Percentiles rank a stretch among this genome's conserved stretches.
phyloP scores from a whole-genome alignment of 1,139 yeast species.

The Geotrichum aggregatum region DNA sequence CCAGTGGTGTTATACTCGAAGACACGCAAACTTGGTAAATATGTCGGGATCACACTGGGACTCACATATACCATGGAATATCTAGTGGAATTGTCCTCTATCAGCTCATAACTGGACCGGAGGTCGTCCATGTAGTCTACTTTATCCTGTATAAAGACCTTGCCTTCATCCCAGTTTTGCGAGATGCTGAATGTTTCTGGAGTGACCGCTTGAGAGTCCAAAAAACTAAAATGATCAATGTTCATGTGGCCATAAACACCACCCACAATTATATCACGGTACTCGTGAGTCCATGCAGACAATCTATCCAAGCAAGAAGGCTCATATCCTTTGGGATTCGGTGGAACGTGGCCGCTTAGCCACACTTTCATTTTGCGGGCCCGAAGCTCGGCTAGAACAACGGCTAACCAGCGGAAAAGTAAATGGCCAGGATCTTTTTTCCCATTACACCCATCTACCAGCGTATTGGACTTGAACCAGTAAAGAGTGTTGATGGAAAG shows the following conservation, averaged over 20 bases:
- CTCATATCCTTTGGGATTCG: slow-evolving; percentile 72
- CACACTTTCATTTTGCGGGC: slow-evolving; percentile 77
- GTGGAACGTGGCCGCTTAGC: slow-evolving; percentile 87
- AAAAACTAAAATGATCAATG: slow-evolving; percentile 74
- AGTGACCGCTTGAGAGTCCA: slow-evolving; percentile 48
- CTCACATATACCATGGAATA: slow-evolving; percentile 67
- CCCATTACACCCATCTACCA: slow-evolving; percentile 73
- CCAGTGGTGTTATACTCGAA: slow-evolving; percentile 80
- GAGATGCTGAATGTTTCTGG: background rate
- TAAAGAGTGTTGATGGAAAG: slow-evolving; percentile 74
- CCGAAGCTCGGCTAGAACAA: slow-evolving; percentile 67
- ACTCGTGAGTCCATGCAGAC: slow-evolving; percentile 73
- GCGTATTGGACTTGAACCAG: slow-evolving; percentile 69
- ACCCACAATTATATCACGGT: slow-evolving; percentile 75
- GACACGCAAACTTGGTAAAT: slow-evolving; percentile 73
- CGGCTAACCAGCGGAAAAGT: slow-evolving; percentile 72
- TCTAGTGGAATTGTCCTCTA: slow-evolving; percentile 44
- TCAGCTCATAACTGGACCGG: slow-evolving; percentile 15
- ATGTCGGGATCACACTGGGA: slow-evolving; percentile 77
- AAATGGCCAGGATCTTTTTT: slow-evolving; percentile 75
- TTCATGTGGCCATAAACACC: slow-evolving; percentile 88
- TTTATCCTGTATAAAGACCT: slow-evolving; percentile 14
- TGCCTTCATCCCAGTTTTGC: slow-evolving; percentile 19
- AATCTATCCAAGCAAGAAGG: slow-evolving; percentile 67
- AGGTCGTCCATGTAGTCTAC: slow-evolving; percentile 24